Evolutionary conservation across 2,329 filamentous ascomycete species (phyloP).

Genomic region (Tolypocladium ovalisporum): DNA sequence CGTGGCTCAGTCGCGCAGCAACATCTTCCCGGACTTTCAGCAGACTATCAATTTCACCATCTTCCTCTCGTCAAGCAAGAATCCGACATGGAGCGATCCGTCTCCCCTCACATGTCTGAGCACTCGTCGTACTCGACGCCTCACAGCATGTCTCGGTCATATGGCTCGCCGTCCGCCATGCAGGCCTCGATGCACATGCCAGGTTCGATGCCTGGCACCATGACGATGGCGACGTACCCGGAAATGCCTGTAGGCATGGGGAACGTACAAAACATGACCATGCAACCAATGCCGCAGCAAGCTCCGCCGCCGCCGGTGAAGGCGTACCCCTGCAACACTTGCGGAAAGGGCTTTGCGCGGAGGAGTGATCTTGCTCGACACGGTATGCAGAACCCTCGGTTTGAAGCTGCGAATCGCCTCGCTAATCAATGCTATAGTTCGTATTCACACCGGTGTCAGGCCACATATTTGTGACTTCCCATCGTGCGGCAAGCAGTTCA

Average conservation of each 20-base stretch:
- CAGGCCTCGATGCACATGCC: conserved; percentile 36
- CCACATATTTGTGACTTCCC: conserved; percentile 88
- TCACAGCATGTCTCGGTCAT: conserved; percentile 36
- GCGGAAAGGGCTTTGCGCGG: conserved; percentile 82
- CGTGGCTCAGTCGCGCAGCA: conserved; percentile 21
- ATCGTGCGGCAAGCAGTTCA: conserved; percentile 90
- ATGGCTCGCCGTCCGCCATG: conserved; percentile 44
- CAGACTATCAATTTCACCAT: conserved; percentile 20
- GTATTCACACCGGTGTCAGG: conserved; percentile 84
- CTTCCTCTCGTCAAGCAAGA: conserved; percentile 23
- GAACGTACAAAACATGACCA: conserved; percentile 23
- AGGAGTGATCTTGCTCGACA: conserved; percentile 90
- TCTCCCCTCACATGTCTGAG: conserved; percentile 49
- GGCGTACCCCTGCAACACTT: conserved; percentile 82
- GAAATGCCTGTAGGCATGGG: conserved; percentile 21
- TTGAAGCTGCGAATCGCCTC: not conserved
- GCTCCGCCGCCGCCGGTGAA: conserved; percentile 36
- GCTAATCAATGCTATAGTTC: conserved; percentile 49
- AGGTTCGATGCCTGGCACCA: conserved; percentile 27
- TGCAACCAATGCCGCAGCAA: conserved; percentile 25
- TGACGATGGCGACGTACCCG: conserved; percentile 30
- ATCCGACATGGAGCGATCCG: conserved; percentile 38
- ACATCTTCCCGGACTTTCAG: conserved; percentile 19
- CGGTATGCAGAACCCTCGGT: conserved; percentile 39
- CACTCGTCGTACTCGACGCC: conserved; percentile 44